These are phyloP conservation scores for Talaromyces ruber DNA, from an alignment of 495 filamentous ascomycete genomes.

Conservation along the genomic window DNA sequence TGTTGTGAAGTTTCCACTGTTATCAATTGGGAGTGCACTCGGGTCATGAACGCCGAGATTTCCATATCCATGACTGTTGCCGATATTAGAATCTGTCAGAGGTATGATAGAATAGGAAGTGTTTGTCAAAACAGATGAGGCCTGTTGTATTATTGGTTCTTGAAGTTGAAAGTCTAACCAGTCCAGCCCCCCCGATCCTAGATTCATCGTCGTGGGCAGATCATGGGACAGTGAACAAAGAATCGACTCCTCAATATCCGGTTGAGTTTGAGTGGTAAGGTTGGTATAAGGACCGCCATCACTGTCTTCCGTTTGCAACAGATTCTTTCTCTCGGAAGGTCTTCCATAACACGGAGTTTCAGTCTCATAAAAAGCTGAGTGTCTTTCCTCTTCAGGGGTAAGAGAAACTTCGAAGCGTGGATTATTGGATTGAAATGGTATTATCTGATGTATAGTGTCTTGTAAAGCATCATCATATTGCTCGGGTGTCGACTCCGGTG, in stretches of 20 bases:
- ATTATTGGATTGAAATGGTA: background rate
- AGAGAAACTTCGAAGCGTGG: background rate
- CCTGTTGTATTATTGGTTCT: background rate
- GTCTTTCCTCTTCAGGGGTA: background rate
- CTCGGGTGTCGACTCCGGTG: background rate
- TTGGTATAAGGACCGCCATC: background rate
- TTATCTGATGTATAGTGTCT: background rate
- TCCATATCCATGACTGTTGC: background rate
- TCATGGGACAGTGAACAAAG: background rate
- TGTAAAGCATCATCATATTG: background rate
- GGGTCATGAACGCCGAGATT: background rate
- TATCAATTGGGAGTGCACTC: background rate
- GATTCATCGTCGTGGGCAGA: background rate
- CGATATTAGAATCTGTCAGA: background rate
- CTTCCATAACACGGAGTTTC: background rate
- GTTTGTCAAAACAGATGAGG: background rate
- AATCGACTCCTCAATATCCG: background rate
- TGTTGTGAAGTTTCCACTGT: background rate
- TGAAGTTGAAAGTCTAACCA: slow-evolving; percentile 5
- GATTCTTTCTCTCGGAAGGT: background rate
- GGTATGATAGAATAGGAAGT: background rate
- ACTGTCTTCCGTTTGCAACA: background rate
- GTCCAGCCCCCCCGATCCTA: slow-evolving; percentile 2
- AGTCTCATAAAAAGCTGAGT: background rate
- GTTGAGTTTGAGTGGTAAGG: background rate